phyloP scores from a whole-genome alignment of 2,329 filamentous ascomycete genomes.

The Monilinia aucupariae region DNA sequence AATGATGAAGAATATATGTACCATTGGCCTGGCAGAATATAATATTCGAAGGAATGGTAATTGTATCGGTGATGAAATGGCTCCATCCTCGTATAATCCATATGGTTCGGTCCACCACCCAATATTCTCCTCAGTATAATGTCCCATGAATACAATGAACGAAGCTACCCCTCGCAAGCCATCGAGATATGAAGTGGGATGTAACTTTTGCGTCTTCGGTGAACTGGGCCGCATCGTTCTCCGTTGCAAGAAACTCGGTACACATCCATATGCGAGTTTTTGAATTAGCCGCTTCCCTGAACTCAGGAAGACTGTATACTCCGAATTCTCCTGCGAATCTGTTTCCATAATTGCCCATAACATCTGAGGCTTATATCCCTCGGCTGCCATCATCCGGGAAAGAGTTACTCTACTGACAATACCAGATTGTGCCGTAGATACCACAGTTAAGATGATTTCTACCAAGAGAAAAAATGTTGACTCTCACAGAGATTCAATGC shows the following conservation, averaged over 20 bases:
- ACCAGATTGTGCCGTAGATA: constrained; percentile 6
- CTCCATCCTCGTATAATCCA: constrained; percentile 32
- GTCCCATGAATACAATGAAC: constrained; percentile 45
- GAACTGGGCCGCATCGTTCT: constrained; percentile 28
- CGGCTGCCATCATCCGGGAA: constrained; percentile 3
- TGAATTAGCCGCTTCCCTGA: constrained; percentile 27
- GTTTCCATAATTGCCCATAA: constrained; percentile 10
- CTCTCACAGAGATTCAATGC: constrained; percentile 1
- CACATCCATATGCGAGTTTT: constrained; percentile 28
- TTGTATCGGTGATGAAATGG: constrained; percentile 40
- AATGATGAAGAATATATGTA: constrained; percentile 49
- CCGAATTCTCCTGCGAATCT: constrained; percentile 17
- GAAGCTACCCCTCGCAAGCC: constrained; percentile 46
- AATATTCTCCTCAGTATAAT: constrained; percentile 41
- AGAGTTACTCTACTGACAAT: neutral
- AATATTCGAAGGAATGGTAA: constrained; percentile 43
- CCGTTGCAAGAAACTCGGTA: constrained; percentile 35
- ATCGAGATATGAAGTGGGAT: constrained; percentile 42
- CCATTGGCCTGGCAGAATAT: constrained; percentile 44
- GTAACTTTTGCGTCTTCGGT: constrained; percentile 29
- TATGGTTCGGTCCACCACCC: constrained; percentile 36
- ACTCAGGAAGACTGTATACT: constrained; percentile 23
- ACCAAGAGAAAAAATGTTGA: neutral
- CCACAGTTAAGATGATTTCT: neutral
- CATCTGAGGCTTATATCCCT: constrained; percentile 3